A percentile compares a stretch with the other conserved stretches of the same genome.
phyloP scores from a whole-genome alignment of 1,284 basidiomycete species.

The Gymnopus androsaceus region DNA sequence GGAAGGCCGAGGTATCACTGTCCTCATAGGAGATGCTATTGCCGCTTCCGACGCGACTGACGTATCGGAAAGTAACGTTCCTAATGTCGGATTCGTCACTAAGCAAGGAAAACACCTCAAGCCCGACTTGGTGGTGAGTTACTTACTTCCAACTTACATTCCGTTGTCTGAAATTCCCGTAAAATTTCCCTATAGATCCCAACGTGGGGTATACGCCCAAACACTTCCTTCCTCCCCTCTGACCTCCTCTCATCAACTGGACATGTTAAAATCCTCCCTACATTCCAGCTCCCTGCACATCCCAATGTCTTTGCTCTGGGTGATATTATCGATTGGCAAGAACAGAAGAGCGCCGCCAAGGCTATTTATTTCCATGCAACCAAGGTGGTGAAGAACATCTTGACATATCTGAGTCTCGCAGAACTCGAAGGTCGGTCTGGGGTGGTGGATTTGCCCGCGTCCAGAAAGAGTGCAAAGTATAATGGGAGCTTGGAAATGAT shows the following conservation, averaged over 20 bases:
- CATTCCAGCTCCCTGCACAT: conserved; percentile 50
- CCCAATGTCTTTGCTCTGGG: conserved; percentile 59
- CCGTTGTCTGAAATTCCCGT: conserved; percentile 22
- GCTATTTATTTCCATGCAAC: conserved; percentile 38
- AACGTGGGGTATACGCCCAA: conserved; percentile 50
- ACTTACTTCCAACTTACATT: background rate
- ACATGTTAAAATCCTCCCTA: conserved; percentile 50
- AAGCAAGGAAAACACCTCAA: conserved; percentile 51
- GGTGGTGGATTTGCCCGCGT: conserved; percentile 14
- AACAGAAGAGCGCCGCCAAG: conserved; percentile 62
- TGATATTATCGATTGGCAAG: conserved; percentile 58
- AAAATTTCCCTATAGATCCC: conserved; percentile 33
- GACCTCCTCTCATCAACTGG: conserved; percentile 46
- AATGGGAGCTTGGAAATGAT: conserved; percentile 55
- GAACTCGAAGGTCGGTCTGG: background rate
- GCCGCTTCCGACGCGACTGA: conserved; percentile 44
- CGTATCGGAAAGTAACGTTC: conserved; percentile 31
- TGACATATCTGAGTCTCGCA: conserved; percentile 36
- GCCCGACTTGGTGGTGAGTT: conserved; percentile 60
- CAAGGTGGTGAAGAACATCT: conserved; percentile 49
- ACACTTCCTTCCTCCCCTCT: conserved; percentile 48
- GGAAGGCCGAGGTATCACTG: conserved; percentile 44
- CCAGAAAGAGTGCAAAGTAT: conserved; percentile 44
- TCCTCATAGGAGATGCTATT: conserved; percentile 58
- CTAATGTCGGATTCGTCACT: conserved; percentile 40